These are phyloP conservation scores for Coemansia sp. DNA, from an alignment of 192 early-diverging fungal genomes.

Conservation along the genomic window DNA sequence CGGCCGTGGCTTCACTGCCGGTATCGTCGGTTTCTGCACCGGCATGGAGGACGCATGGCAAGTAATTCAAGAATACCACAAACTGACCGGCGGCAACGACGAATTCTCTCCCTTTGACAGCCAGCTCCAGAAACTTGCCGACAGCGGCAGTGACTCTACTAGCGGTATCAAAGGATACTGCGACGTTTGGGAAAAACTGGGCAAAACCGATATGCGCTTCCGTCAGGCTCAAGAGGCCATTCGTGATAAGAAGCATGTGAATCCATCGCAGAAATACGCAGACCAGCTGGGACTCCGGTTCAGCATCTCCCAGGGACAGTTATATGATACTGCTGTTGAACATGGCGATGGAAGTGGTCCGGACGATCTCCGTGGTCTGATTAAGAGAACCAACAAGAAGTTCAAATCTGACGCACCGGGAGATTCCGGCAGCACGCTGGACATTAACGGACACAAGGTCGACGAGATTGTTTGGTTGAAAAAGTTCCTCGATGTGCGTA, in stretches of 20 bases:
- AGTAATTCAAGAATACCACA: slow-evolving; percentile 23
- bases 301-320: slow-evolving; percentile 41
- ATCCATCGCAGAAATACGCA: slow-evolving; percentile 20
- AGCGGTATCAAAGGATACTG: slow-evolving; percentile 48
- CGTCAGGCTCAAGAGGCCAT: slow-evolving; percentile 25
- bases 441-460: slow-evolving; percentile 31
- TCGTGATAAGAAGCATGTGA: slow-evolving; percentile 29
- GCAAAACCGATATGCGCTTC: slow-evolving; percentile 30
- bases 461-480: slow-evolving; percentile 53
- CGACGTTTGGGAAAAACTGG: slow-evolving; percentile 41
- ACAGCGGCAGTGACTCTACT: slow-evolving; percentile 10
- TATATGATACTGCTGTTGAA: slow-evolving; percentile 59
- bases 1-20: slow-evolving; percentile 6
- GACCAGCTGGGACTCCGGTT: slow-evolving; percentile 26
- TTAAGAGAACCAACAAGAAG: slow-evolving; percentile 18
- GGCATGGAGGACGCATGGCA: slow-evolving; percentile 28
- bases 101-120: slow-evolving; percentile 41
- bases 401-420: slow-evolving; percentile 21
- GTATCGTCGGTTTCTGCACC: slow-evolving; percentile 59
- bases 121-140: slow-evolving; percentile 15
- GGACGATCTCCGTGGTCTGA: slow-evolving; percentile 40
- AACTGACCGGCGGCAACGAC: slow-evolving; percentile 20
- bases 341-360: slow-evolving; percentile 38
- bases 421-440: slow-evolving; percentile 36
- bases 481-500: slow-evolving; percentile 50